phyloP scores from a whole-genome alignment of 805 yeast genomes.

The Lipomyces mesembrius region DNA sequence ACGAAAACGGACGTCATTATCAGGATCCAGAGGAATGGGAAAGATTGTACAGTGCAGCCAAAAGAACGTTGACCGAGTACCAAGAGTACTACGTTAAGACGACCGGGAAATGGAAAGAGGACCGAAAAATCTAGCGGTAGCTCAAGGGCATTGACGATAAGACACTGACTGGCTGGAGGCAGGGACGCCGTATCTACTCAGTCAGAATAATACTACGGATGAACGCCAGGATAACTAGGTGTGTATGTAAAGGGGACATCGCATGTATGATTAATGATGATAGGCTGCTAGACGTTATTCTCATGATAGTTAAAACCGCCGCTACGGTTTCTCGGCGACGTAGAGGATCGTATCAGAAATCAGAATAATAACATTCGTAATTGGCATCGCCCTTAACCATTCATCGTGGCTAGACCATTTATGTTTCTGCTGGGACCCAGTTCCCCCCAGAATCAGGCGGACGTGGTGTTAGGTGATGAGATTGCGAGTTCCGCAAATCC shows the following conservation, averaged over 20 bases:
- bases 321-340: too few relatives aligned
- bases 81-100: neutral
- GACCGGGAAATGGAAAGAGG: neutral
- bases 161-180: too few relatives aligned
- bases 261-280: neutral
- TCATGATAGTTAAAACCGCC: neutral
- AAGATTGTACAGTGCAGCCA: neutral
- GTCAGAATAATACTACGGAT: neutral
- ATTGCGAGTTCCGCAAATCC: too few relatives aligned
- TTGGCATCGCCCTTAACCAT: neutral
- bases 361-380: neutral
- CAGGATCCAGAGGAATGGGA: slow-evolving; percentile 5
- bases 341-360: too few relatives aligned
- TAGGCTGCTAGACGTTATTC: neutral
- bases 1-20: neutral
- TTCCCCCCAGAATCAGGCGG: too few relatives aligned
- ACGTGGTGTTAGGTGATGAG: too few relatives aligned
- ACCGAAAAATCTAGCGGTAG: neutral
- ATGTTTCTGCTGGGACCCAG: too few relatives aligned
- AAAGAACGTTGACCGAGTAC: neutral
- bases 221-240: too few relatives aligned
- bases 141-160: neutral
- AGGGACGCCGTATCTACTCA: too few relatives aligned
- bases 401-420: too few relatives aligned
- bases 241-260: neutral